Evolutionary conservation across 805 yeast species (phyloP).

Genomic region (Lachancea meyersii): DNA sequence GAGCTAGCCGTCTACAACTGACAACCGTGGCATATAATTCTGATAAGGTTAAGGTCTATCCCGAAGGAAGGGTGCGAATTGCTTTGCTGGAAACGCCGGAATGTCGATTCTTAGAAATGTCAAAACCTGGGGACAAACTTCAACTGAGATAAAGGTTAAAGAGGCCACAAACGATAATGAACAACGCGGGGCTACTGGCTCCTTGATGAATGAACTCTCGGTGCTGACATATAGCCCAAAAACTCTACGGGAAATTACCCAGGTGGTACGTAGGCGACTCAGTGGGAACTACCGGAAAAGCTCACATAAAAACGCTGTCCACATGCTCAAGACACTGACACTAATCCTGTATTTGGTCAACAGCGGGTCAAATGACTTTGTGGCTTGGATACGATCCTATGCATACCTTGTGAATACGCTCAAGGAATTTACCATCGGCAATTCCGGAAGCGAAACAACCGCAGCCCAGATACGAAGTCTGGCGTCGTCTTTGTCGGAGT

Average conservation of each 20-base stretch:
- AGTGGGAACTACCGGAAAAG: conserved; percentile 23
- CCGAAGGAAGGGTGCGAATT: no score
- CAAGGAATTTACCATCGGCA: conserved; percentile 29
- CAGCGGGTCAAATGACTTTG: conserved; percentile 48
- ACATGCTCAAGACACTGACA: conserved; percentile 46
- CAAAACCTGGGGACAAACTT: conserved; percentile 30
- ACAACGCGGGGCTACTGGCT: conserved; percentile 50
- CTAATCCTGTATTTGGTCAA: conserved; percentile 46
- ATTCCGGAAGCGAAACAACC: conserved; percentile 33
- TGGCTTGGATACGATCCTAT: conserved; percentile 40
- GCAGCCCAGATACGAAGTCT: conserved; percentile 35
- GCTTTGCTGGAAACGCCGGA: no score
- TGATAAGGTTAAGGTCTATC: no score
- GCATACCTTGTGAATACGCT: conserved; percentile 29
- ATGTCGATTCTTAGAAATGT: conserved; percentile 30
- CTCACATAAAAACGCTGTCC: conserved; percentile 34
- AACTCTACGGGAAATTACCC: conserved; percentile 37
- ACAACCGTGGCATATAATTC: no score
- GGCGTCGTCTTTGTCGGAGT: conserved; percentile 36
- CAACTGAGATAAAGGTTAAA: conserved; percentile 35
- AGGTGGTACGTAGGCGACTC: conserved; percentile 39
- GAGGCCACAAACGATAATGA: conserved; percentile 47
- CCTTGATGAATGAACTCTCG: conserved; percentile 48
- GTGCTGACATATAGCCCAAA: conserved; percentile 38
- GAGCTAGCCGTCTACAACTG: no score